Evolutionary conservation across 2,329 filamentous ascomycete genomes (phyloP), one percentile per base, ranked within the genome.

Genomic region (Pestalotiopsis sp.): DNA sequence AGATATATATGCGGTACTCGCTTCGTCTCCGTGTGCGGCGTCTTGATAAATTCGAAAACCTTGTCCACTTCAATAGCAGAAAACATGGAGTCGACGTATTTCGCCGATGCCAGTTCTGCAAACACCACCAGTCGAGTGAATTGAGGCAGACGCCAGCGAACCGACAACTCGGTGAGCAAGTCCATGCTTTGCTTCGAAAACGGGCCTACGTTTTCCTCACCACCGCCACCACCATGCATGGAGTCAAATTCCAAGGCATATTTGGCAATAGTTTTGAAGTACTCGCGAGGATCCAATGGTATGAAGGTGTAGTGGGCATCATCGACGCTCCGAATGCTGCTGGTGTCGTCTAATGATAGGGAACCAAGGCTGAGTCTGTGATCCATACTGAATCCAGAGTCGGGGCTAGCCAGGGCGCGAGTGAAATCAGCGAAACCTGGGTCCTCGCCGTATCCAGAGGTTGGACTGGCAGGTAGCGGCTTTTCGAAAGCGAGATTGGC

Each of bases 111-210:
- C 67, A 97, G 92, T 80, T 98, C 96, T 44, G 98, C 81, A 73
- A 97, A 91, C 5, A 95, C 81, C 5, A 97, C 89, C 64, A 94
- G 85, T 58, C 94, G 88, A 3, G 94, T 93, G 75, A 91, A 94
- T 71, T 91, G 90, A 2, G 95, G 94, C 70, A 99, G 86, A 63
- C 96, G 91, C 96, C 96, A 99, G 74, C 94, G 89, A 70, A 94
- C 83, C 68, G 91, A 93, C 67, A 98, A 86, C 78, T 98, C 95
- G 69, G 91, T 92, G 70, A 99, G 81, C 59, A 99, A 83, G 67
- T 98, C 94, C 62, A 89, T 86, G 2, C 94, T 96, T 70, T 92
- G 88, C 73, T 91, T 93, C 1, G 94, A 96, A n/a, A 92, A 79
- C 14, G 87, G 85, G 26, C 81, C 80, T 67, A 83, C 80, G 55